Conservation (phyloP, 2,329 filamentous ascomycete species). For the Cladophialophora carrionii region DNA sequence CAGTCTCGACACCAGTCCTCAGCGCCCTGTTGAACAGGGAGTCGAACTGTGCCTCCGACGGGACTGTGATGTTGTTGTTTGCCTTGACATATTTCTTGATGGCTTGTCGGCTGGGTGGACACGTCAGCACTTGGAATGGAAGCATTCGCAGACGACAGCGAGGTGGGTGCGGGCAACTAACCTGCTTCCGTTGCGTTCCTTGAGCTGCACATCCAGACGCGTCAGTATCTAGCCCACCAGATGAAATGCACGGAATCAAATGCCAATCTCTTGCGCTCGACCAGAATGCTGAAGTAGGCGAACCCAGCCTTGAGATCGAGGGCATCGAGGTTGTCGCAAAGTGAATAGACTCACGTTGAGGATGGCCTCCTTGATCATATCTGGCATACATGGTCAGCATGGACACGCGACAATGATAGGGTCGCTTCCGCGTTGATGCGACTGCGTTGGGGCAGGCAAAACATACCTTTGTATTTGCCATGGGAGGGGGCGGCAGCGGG, state of each 20-base stretch:
- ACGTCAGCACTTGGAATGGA: conserved; percentile 30
- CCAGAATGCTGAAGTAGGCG: background rate
- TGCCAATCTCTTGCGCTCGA: conserved; percentile 10
- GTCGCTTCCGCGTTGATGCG: conserved; percentile 47
- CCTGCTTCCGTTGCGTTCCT: conserved; percentile 72
- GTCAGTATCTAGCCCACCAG: conserved; percentile 51
- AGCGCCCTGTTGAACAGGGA: conserved; percentile 85
- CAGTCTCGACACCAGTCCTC: conserved; percentile 80
- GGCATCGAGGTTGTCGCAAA: conserved; percentile 51
- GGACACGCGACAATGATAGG: conserved; percentile 55
- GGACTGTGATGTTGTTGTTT: conserved; percentile 70
- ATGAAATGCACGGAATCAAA: conserved; percentile 1
- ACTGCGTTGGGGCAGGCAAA: conserved; percentile 51
- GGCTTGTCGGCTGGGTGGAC: conserved; percentile 63
- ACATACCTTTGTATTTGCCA: conserved; percentile 69
- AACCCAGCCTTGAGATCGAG: conserved; percentile 38
- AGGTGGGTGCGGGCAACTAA: conserved; percentile 49
- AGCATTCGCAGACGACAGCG: conserved; percentile 37
- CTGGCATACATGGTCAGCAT: conserved; percentile 60
- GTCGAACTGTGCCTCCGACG: conserved; percentile 63
- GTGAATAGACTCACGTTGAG: conserved; percentile 66
- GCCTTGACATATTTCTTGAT: conserved; percentile 75
- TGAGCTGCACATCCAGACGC: conserved; percentile 59
- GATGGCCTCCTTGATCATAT: conserved; percentile 75
- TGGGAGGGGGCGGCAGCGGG: conserved; percentile 59